Evolutionary conservation across 805 yeast genomes (phyloP).

Genomic region (Kazachstania martiniae): DNA sequence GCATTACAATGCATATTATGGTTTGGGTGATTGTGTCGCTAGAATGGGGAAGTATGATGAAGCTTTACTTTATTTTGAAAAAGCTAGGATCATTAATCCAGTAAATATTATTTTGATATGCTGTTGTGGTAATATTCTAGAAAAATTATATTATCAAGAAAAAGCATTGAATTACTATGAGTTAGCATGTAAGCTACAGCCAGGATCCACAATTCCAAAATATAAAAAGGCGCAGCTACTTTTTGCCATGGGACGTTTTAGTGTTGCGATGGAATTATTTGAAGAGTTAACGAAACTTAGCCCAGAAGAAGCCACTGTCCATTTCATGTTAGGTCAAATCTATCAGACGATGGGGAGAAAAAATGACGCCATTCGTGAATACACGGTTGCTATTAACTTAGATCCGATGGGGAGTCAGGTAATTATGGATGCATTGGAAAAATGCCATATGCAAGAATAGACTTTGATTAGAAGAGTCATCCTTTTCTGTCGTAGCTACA

Average conservation of each 20-base stretch:
- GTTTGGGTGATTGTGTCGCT: slow-evolving; percentile 87
- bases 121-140: slow-evolving; percentile 89
- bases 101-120: slow-evolving; percentile 81
- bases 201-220: slow-evolving; percentile 72
- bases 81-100: slow-evolving; percentile 83
- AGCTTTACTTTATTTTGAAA: slow-evolving; percentile 80
- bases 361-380: slow-evolving; percentile 70
- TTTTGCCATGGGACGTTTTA: slow-evolving; percentile 58
- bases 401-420: slow-evolving; percentile 89
- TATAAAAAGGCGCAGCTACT: slow-evolving; percentile 82
- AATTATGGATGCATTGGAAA: slow-evolving; percentile 75
- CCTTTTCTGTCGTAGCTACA: too few species aligned
- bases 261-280: slow-evolving; percentile 63
- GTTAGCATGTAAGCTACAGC: slow-evolving; percentile 74
- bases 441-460: slow-evolving; percentile 24
- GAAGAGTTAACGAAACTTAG: slow-evolving; percentile 64
- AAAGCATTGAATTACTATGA: slow-evolving; percentile 76
- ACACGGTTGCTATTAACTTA: slow-evolving; percentile 77
- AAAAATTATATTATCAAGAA: slow-evolving; percentile 54
- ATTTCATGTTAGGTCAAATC: slow-evolving; percentile 76
- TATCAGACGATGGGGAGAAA: slow-evolving; percentile 67
- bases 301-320: slow-evolving; percentile 93
- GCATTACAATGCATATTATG: slow-evolving; percentile 91
- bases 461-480: not conserved
- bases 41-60: slow-evolving; percentile 73